phyloP scores from a whole-genome alignment of 306 rosid species.

The Fagus sylvatica region DNA sequence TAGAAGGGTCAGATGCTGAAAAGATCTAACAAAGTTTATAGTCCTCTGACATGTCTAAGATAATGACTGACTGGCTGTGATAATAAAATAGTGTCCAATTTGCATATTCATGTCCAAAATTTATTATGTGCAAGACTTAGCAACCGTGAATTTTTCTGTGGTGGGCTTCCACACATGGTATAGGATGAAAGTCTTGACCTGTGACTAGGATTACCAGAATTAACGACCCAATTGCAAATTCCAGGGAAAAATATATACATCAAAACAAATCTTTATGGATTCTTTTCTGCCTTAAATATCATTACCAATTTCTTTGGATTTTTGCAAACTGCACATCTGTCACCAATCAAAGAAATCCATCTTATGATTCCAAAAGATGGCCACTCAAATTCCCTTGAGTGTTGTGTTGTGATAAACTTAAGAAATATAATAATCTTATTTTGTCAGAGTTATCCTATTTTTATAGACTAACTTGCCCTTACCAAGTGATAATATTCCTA shows the following conservation, averaged over 20 bases:
- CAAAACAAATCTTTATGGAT: too few relatives aligned
- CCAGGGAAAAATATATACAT: neutral
- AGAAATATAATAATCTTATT: too few relatives aligned
- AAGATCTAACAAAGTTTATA: neutral
- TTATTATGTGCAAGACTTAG: neutral
- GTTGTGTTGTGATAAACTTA: too few relatives aligned
- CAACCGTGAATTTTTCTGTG: neutral
- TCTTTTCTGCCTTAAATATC: neutral
- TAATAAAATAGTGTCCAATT: conserved; percentile 28
- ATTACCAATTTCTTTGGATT: neutral
- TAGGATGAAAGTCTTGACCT: conserved; percentile 27
- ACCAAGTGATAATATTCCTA: too few relatives aligned
- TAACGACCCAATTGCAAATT: conserved; percentile 39
- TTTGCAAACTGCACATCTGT: neutral
- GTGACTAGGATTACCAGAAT: conserved; percentile 46
- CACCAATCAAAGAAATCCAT: neutral
- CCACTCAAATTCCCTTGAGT: neutral
- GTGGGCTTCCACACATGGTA: conserved; percentile 28
- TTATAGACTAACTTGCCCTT: too few relatives aligned
- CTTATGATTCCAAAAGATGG: neutral
- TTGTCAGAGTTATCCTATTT: too few relatives aligned
- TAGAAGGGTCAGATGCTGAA: conserved; percentile 22
- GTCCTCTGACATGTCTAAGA: neutral
- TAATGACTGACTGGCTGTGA: conserved; percentile 5
- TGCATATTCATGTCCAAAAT: conserved; percentile 13